Evolutionary conservation across 768 basidiomycete genomes (phyloP), one percentile per base, ranked within the genome.

Genomic region (Pilatotrama ljubarskyi): DNA sequence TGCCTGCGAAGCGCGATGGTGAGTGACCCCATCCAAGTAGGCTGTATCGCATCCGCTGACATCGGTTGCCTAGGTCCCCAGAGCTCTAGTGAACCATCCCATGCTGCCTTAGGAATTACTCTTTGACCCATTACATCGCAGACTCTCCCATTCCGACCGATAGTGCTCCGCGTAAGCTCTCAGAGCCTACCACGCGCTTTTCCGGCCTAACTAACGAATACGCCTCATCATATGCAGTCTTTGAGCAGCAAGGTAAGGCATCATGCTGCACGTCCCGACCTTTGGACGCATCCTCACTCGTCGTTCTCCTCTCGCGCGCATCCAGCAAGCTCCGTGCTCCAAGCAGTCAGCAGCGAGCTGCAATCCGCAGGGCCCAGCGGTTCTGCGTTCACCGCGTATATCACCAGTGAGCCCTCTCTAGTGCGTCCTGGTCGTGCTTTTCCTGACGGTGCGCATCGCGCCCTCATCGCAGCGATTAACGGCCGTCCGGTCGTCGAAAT

Each of bases 301-400:
- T 22, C 36, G 13, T 8, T 6, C 24, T 0, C 13, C 3, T 41
- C 11, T 10, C n/a, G n/a, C n/a, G n/a, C n/a, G n/a, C n/a, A n/a
- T 29, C 5, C 51, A 53, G 51, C 51, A 15, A 53, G 36, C 22
- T 17, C 17, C 25, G 26, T 53, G 51, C 51, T 53, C 15, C 22
- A 41, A 22, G 51, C n/a, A 26, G 51, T 53, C 24, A 42, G 32
- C 25, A 53, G 51, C 40, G 51, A 53, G 51, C 41, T 53, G 25
- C 26, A n/a, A 14, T 24, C 51, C 17, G 51, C 51, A 13, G 40
- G 40, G 11, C 22, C 51, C 11, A 42, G 40, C 10, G 51, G 24
- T 8, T 17, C 51, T 17, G 51, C 51, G 14, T 53, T n/a, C 40
- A 53, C 51, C 38, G 51, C 51, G 13, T 53, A 42, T 25, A 42